These are phyloP conservation scores for Sporothrix humicola DNA, from an alignment of 2,329 filamentous ascomycete genomes.

Conservation along the genomic window DNA sequence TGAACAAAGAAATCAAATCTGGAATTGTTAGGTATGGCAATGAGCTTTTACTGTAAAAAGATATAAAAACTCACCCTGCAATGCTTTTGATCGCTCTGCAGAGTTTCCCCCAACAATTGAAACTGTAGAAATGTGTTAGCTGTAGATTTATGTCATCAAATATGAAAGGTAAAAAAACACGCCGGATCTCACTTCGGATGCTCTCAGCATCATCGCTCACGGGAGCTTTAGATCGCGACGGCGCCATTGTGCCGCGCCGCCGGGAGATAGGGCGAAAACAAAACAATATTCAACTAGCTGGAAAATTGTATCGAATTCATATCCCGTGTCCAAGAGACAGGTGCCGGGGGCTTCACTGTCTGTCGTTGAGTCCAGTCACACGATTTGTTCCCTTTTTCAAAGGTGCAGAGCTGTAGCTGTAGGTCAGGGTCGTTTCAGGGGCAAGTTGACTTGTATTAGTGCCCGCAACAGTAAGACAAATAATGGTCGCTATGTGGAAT, in stretches of 20 bases:
- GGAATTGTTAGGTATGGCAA: background rate
- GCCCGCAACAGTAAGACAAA: background rate
- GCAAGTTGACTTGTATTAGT: background rate
- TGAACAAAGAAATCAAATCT: slow-evolving; percentile 40
- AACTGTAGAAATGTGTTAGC: slow-evolving; percentile 26
- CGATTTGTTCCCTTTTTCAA: background rate
- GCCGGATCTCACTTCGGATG: slow-evolving; percentile 35
- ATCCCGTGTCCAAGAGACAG: background rate
- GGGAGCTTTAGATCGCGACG: slow-evolving; percentile 31
- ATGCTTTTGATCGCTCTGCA: slow-evolving; percentile 37
- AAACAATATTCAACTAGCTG: background rate
- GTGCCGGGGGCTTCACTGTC: background rate
- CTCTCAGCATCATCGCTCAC: slow-evolving; percentile 36
- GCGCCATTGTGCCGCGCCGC: slow-evolving; percentile 34
- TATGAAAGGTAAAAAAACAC: background rate
- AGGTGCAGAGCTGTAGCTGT: background rate
- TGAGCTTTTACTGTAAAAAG: background rate
- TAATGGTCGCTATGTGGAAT: background rate
- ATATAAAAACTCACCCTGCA: slow-evolving; percentile 36
- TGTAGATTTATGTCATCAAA: background rate
- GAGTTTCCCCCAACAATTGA: slow-evolving; percentile 37
- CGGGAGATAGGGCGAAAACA: slow-evolving; percentile 6
- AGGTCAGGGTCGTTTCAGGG: background rate
- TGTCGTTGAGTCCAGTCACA: background rate
- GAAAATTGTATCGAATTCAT: background rate